Base-by-base conservation (phyloP, 169 alveolate genomes). In the Eimeria praecox region DNA sequence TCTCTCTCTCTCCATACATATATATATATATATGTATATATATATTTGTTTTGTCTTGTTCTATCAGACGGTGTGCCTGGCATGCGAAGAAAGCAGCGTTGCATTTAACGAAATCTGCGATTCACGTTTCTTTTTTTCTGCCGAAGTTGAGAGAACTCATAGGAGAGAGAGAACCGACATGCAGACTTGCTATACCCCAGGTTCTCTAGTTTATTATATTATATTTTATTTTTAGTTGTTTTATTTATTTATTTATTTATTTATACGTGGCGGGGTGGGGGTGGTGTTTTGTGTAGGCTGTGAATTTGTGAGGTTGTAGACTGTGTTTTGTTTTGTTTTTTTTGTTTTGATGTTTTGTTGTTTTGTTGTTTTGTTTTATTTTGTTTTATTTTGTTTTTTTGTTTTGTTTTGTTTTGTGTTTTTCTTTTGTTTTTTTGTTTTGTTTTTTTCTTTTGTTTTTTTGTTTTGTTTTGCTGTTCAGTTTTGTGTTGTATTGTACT, bases 11-110 rank as follows among this genome's bases (percentile, higher is more conserved):
- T 22, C 9, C 38, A 35, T 33, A 18, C 20, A 38, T 5, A 35
- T 33, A 10, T 5, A 35, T 71, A 16, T 24, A 35, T 33, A 73
- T 33, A 38, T 73, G 14, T 27, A 14, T 33, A 2, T 6, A 4
- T 1, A 38, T 27, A 73, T 73, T 33, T 0, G 38, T 73, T 62
- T 78, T 10, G 14, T 77, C 20, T 24, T 77, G 18, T 3, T 3
- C 1, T 78, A 5, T 78, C 85, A 91, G 95, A 0, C 95, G 95
- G 14, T 91, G 95, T 20, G 95, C 95, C 20, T 91, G 91, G 91
- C 90, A 73, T 46, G 24, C 12, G n/a, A 16, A 35, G 49, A 90
- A 90, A 80, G 95, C 90, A 38, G 89, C 95, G 10, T 22, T 90
- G 49, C 85, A 90, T 66, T 49, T 90, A 66, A 75, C 90, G 66